Evolutionary conservation across 257 asterid genomes (phyloP).

Genomic region (Solanum sitiens): DNA sequence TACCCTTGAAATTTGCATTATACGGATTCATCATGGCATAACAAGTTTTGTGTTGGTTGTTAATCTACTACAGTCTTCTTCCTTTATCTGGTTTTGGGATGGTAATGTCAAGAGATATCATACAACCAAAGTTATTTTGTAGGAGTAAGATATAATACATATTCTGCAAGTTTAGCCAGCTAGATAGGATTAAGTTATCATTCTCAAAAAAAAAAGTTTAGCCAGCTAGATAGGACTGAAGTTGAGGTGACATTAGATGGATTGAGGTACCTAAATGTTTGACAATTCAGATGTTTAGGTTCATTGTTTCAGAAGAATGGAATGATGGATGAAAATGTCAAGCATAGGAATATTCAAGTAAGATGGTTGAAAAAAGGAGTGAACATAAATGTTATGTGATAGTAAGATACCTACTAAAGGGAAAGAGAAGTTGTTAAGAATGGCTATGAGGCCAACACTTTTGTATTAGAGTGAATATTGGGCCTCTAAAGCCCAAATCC

Average conservation of each 20-base stretch:
- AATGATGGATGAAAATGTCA: neutral
- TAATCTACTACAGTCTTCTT: neutral
- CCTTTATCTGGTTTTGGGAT: neutral
- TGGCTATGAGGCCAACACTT: neutral
- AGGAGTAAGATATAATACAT: neutral
- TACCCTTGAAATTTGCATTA: neutral
- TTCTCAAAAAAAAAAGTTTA: neutral
- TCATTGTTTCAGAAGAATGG: neutral
- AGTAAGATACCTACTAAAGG: neutral
- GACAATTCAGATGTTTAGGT: neutral
- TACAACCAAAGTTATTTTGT: neutral
- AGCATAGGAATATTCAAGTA: neutral
- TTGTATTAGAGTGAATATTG: neutral
- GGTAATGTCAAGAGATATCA: neutral
- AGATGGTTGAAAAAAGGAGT: neutral
- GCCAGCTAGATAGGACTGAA: neutral
- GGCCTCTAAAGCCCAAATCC: neutral
- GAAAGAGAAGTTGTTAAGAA: neutral
- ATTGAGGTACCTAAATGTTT: neutral
- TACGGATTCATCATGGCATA: neutral
- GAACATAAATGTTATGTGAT: neutral
- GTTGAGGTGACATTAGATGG: neutral
- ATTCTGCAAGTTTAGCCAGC: neutral
- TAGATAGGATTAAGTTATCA: neutral
- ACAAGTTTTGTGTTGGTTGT: neutral